Base-by-base conservation (phyloP, 768 basidiomycete genomes). In the Amanita fuliginea region DNA sequence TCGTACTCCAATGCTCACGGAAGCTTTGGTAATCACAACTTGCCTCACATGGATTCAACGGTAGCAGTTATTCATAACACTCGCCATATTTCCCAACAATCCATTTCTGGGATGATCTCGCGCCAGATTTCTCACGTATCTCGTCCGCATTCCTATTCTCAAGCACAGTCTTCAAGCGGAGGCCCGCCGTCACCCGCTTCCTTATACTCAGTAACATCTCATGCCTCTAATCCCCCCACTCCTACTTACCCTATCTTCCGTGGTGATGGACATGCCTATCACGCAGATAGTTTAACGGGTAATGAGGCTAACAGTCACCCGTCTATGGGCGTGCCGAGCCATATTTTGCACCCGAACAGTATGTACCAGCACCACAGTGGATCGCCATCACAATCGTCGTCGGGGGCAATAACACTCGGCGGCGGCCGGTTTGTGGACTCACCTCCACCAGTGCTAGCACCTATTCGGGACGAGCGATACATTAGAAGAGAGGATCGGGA, bases 111-210 rank as follows among this genome's bases (percentile, higher is more conserved):
- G 6, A 58, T 67, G 0, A 60, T 73, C 4, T 78, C 77, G n/a
- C 73, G 78, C 8, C 73, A 78, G 4, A 76, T 80, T 19, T 78
- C 78, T 0, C 78, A 79, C 51, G 74, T 80, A 19, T 78, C 76
- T 0, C 75, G 77, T 51, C 76, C 77, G 0, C 73, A 74, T 10
- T 62, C 71, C 18, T 72, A 74, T 51, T 62, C 68, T 3, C 69
- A 63, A 28, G 55, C 50, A 54, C 59, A 71, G 58, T 52, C 65
- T 51, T 54, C 62, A 3, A 64, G 64, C 46, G 62, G 66, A 45
- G 66, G 62, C 16, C 68, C 75, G 0, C 70, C 74, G 1, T 79
- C 78, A 0, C 75, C 78, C 0, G 72, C 71, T 7, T 76, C 76
- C 4, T 68, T 71, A 2, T 72, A 76, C 30, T 77, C 77, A 5